Conservation (phyloP, 2,329 filamentous ascomycete species). For the Fusarium duplospermum region DNA sequence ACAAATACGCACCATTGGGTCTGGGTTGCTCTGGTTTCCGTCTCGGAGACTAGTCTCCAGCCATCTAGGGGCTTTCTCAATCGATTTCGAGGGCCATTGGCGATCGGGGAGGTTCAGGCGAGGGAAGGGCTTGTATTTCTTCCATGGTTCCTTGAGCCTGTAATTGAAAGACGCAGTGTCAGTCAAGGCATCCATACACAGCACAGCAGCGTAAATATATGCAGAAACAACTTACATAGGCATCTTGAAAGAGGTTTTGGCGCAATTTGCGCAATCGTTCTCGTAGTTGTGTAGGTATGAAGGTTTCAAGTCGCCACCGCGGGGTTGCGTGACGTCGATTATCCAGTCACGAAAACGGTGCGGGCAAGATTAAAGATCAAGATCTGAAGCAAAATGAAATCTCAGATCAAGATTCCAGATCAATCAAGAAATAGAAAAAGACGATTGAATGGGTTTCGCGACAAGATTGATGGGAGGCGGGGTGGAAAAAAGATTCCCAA, state of each 20-base stretch:
- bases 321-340: neutral
- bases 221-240: neutral
- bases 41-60: neutral
- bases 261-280: neutral
- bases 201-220: neutral
- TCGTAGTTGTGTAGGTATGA: neutral
- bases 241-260: neutral
- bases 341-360: neutral
- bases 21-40: neutral
- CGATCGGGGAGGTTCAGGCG: neutral
- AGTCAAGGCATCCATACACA: neutral
- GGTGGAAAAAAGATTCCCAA: neutral
- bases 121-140: neutral
- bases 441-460: neutral
- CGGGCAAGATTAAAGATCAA: neutral
- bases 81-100: neutral
- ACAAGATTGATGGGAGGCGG: neutral
- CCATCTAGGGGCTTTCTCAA: neutral
- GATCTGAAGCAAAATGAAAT: neutral
- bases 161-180: neutral
- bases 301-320: neutral
- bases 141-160: neutral
- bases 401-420: neutral
- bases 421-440: neutral
- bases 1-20: neutral